Evolutionary conservation across 352 stramenopile genomes (phyloP).

Genomic region (Bremia lactucae): DNA sequence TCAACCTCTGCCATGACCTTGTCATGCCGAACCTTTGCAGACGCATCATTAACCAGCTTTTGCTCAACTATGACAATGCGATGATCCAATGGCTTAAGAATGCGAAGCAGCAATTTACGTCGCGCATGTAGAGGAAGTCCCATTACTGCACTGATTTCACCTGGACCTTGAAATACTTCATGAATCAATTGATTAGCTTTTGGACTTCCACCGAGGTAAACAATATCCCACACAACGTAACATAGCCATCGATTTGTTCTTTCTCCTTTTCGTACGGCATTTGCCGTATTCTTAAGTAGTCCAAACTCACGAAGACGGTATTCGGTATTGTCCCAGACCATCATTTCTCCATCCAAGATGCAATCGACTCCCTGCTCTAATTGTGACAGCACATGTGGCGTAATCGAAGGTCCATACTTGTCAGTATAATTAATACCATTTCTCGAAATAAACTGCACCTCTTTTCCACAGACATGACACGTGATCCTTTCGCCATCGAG

Average conservation of each 20-base stretch:
- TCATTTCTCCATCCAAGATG: constrained; percentile 83
- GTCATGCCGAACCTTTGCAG: constrained; percentile 66
- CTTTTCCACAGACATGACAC: constrained; percentile 48
- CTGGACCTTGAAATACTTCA: constrained; percentile 51
- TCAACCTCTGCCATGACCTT: constrained; percentile 77
- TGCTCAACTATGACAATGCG: constrained; percentile 74
- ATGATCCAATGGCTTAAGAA: constrained; percentile 62
- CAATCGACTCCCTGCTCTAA: constrained; percentile 45
- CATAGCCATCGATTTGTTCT: constrained; percentile 65
- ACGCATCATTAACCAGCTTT: constrained; percentile 61
- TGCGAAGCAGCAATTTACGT: constrained; percentile 45
- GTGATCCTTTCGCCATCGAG: constrained; percentile 77
- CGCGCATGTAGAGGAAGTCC: constrained; percentile 53
- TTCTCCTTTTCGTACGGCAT: constrained; percentile 39
- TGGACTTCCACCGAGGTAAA: constrained; percentile 45
- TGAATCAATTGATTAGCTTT: constrained; percentile 41
- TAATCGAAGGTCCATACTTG: constrained; percentile 48
- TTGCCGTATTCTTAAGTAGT: constrained; percentile 70
- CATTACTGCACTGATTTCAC: constrained; percentile 56
- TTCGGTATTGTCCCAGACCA: constrained; percentile 81
- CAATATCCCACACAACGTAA: constrained; percentile 79
- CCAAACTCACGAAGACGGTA: constrained; percentile 71
- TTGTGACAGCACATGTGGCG: constrained; percentile 52
- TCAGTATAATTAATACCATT: constrained; percentile 82
- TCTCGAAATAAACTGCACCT: constrained; percentile 76